Evolutionary conservation across 2,329 filamentous ascomycete species (phyloP), one percentile per base, ranked within the genome.

Genomic region (Knoxdaviesia capensis): DNA sequence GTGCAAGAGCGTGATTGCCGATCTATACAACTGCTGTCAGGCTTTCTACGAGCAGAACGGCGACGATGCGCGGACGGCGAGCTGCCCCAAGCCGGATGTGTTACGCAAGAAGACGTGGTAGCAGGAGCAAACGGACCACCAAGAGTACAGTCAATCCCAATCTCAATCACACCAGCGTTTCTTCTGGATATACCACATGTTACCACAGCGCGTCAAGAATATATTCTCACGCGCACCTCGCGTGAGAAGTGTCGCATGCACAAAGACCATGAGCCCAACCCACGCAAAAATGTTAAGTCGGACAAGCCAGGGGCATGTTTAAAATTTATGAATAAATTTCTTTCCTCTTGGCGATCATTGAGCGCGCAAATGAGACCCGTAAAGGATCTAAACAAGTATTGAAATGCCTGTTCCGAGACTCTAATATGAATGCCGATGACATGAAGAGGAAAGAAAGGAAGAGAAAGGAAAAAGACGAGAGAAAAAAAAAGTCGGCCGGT

Each of bases 321-420:
- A 20, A 20, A 20, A 20, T 20, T 20, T 20, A 20, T 20, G 20
- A 20, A 20, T 20, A 20, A 20, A 20, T 20, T 20, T 20, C 20
- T 20, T 74, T 67, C 58, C 81, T 83, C 92, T 84, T 80, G 88
- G 81, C 82, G 70, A 82, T 86, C 84, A 78, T 87, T 74, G 86
- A 98, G 90, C 90, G 84, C 88, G 87, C 83, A 67, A 66, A 80
- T 87, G 82, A 71, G 68, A 79, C 73, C 64, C 68, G 60, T 61
- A 69, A 20, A 20, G 77, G 73, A 79, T 74, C 84, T 92, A 82
- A 84, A 82, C 77, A 86, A 85, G 81, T 74, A 96, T 72, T 84
- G 83, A 87, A 58, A 58, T 61, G 75, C 81, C 76, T 82, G 76
- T 77, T 81, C 81, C 87, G 88, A 92, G 90, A 98, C 90, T 98